Conservation (phyloP, 305 asterid species). For the Solanum hybrid region DNA sequence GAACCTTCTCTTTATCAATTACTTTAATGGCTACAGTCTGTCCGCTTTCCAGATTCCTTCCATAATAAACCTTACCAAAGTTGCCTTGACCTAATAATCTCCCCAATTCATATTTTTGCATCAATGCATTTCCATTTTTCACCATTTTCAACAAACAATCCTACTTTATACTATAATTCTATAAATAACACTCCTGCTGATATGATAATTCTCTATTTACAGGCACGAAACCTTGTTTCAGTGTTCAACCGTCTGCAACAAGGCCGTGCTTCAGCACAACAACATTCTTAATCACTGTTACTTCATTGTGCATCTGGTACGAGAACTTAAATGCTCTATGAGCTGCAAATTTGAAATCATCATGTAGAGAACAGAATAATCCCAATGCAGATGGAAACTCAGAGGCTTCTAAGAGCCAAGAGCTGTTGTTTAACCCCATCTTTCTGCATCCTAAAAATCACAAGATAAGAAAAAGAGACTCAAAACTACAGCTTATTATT, state of each 20-base stretch:
- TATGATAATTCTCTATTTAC: background rate
- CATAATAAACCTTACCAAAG: slow-evolving; percentile 64
- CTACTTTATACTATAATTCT: slow-evolving; percentile 2
- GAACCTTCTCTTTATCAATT: slow-evolving; percentile 48
- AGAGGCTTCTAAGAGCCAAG: slow-evolving; percentile 4
- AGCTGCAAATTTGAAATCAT: background rate
- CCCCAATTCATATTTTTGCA: slow-evolving; percentile 60
- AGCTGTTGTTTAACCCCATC: slow-evolving; percentile 24
- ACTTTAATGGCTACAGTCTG: slow-evolving; percentile 53
- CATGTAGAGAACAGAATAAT: background rate
- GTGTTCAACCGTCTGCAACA: slow-evolving; percentile 17
- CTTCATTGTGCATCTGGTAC: slow-evolving; percentile 19
- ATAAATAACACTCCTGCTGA: background rate
- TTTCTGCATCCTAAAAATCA: slow-evolving; percentile 30
- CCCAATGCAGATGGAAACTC: slow-evolving; percentile 10
- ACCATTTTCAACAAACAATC: slow-evolving; percentile 22
- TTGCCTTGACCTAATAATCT: slow-evolving; percentile 63
- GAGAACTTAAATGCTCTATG: background rate
- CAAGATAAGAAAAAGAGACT: background rate
- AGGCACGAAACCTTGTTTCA: slow-evolving; percentile 11
- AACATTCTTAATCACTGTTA: slow-evolving; percentile 2
- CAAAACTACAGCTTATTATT: background rate
- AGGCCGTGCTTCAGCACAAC: slow-evolving; percentile 13
- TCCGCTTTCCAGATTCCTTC: slow-evolving; percentile 40
- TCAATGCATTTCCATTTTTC: slow-evolving; percentile 35